Base-by-base conservation (phyloP, 2,329 filamentous ascomycete genomes). In the Paecilomyces dactylethromorphus region DNA sequence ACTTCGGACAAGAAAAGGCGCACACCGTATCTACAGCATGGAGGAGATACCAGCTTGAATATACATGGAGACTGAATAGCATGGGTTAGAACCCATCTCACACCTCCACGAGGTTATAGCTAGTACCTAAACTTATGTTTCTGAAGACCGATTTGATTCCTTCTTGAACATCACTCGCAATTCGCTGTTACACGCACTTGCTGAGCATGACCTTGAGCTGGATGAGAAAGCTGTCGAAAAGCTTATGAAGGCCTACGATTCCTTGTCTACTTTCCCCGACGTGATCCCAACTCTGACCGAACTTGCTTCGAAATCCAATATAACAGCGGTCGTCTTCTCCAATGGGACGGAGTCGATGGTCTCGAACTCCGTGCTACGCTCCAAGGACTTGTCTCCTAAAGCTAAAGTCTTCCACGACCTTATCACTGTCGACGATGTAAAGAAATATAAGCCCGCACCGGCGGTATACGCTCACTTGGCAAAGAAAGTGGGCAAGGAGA, bases 1-100 rank as follows among this genome's bases (percentile, higher is more conserved):
- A 86, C 58, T 85, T 85, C 65, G 85, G 82, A 6, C 70, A 82
- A 31, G 82, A 85, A 4, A 81, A 82, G 63, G 84, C 86, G 2
- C 72, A 78, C 24, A 71, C 72, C 0, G 79, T 91, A 32, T 84
- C 87, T 3, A 71, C 79, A 15, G 72, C 83, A 66, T 91, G 88
- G 83, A 79, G 89, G 58, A 81, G 82, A 31, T 87, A 87, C 67
- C 89, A 92, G 71, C 77, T 92, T 8, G 89, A 91, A 72, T 92
- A 91, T 66, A 90, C 88, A 45, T 92, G 87, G 87, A 79, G 89
- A 56, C 74, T 88, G 63, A 91, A 87, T 67, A 87, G 84, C 78
- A 92, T 92, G 88, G 81, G 89, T 88, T 54, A 39, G 11, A 4
- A 50, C 31, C 32, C 32, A 54, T 53, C 26, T 57, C 58, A 56